Percentiles rank a stretch among this genome's conserved stretches.
phyloP scores from a whole-genome alignment of 2,329 filamentous ascomycete genomes.

The Cladorrhinum sp. region DNA sequence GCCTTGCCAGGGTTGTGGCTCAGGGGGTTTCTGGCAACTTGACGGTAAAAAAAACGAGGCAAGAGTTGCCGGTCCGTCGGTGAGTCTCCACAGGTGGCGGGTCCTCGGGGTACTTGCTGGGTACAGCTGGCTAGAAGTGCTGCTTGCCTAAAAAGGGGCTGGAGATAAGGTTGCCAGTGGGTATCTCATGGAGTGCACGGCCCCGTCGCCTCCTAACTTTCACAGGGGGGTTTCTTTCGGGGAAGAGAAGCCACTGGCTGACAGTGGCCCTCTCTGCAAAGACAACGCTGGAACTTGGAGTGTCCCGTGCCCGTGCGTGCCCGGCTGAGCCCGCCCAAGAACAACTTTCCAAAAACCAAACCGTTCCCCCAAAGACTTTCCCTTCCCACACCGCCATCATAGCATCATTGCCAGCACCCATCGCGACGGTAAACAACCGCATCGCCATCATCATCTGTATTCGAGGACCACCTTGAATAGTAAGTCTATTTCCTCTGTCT shows the following conservation, averaged over 20 bases:
- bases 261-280: background rate
- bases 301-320: constrained; percentile 21
- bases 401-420: constrained; percentile 25
- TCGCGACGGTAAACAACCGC: constrained; percentile 24
- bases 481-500: constrained; percentile 25
- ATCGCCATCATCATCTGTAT: constrained; percentile 25
- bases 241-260: background rate
- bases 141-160: constrained; percentile 10
- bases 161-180: constrained; percentile 16
- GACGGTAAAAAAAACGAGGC: constrained; percentile 4
- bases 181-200: constrained; percentile 17
- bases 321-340: constrained; percentile 26
- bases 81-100: background rate
- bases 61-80: constrained; percentile 1
- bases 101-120: constrained; percentile 2
- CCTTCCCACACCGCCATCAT: constrained; percentile 30
- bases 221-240: constrained; percentile 4
- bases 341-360: constrained; percentile 33
- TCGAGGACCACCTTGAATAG: constrained; percentile 20
- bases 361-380: constrained; percentile 25
- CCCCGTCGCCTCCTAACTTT: constrained; percentile 4
- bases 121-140: background rate
- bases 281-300: background rate
- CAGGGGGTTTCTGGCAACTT: background rate
- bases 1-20: constrained; percentile 1